Evolutionary conservation across 495 filamentous ascomycete species (phyloP).

Genomic region (Glarea lozoyensis): DNA sequence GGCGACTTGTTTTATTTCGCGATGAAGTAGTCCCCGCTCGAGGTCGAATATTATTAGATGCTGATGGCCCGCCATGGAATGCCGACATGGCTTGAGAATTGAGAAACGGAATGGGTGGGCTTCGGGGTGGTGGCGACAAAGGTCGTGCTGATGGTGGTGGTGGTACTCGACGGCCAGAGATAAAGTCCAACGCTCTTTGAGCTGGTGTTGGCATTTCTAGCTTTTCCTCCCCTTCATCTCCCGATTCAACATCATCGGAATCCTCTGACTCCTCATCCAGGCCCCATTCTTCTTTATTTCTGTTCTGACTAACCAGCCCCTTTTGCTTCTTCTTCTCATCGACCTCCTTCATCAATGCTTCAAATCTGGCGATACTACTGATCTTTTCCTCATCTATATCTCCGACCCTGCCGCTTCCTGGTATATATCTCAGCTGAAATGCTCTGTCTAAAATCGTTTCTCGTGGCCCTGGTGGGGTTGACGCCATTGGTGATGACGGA

Average conservation of each 20-base stretch:
- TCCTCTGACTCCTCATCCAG: conserved; percentile 20
- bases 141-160: conserved; percentile 6
- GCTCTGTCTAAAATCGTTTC: conserved; percentile 54
- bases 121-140: conserved; percentile 7
- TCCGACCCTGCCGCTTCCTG: conserved; percentile 34
- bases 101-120: conserved; percentile 14
- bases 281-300: conserved; percentile 11
- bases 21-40: conserved; percentile 11
- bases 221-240: conserved; percentile 26
- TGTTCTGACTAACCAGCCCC: conserved; percentile 6
- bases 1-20: conserved; percentile 7
- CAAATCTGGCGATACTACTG: conserved; percentile 47
- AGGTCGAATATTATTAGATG: conserved; percentile 6
- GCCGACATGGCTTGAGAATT: conserved; percentile 17
- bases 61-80: conserved; percentile 10
- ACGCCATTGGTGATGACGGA: conserved; percentile 5
- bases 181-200: conserved; percentile 39
- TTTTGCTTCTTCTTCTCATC: conserved; percentile 34
- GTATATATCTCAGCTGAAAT: conserved; percentile 46
- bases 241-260: conserved; percentile 15
- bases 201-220: conserved; percentile 30
- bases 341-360: conserved; percentile 46
- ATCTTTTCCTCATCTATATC: conserved; percentile 34
- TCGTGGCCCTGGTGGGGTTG: conserved; percentile 32
- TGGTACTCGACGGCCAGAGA: conserved; percentile 30